Evolutionary conservation across 306 rosid genomes (phyloP), one percentile per base, ranked within the genome.

Genomic region (Trifolium fragiferum): DNA sequence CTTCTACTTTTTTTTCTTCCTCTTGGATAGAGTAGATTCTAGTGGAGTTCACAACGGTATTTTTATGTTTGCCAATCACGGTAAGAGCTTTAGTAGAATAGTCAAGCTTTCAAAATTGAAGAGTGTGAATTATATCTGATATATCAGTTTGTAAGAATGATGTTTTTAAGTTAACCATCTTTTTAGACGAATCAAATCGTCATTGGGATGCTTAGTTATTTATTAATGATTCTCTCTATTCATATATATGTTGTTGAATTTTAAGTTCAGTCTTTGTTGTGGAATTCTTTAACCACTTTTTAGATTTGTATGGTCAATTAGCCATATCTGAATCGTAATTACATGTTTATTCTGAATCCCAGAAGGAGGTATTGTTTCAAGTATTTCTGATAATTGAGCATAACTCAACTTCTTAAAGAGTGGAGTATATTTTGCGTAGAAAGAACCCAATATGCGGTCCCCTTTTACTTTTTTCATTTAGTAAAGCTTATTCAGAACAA

Each of bases 131-230:
- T 84, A 81, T 82, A 76, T 78, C 77, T 60, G 73, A 76, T 77
- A 78, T 80, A 79, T 88, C 81, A 74, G 84, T 87, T 88, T 90
- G 92, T 85, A 84, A 79, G 85, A 78, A 55, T 62, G 57, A 40
- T 72, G 75, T 64, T 78, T 74, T 74, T 38, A 63, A 80, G 74
- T 76, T n/a, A 47, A 84, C 51, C 76, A 61, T 73, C 70, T 40
- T 79, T 57, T 71, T 44, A 75, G 77, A 81, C 81, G 27, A 70
- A 77, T 78, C 73, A 70, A 75, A 41, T 67, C 47, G 23, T 66
- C 66, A n/a, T 64, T 33, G 5, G 21, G 66, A 63, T 73, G 68
- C 40, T 0, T 57, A 21, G 59, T 55, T 77, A 25, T n/a, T 35
- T 27, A 66, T 62, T 30, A 30, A 50, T 38, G 40, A 35, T 35